Base-by-base conservation (phyloP, 441 rosid species). In the Viola pubescens region DNA sequence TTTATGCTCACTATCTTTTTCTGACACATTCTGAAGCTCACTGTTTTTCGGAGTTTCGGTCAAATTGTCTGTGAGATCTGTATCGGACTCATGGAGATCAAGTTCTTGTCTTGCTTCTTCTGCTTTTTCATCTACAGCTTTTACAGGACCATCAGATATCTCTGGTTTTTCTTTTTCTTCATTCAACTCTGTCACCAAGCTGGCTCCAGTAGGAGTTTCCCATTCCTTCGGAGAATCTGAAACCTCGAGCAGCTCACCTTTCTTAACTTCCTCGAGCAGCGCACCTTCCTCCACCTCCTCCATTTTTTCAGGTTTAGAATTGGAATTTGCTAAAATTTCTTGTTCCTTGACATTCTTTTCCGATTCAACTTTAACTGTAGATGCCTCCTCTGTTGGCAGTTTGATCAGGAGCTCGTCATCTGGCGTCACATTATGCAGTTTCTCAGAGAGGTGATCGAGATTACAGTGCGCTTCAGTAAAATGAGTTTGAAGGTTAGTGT, bases 401-500 rank as follows among this genome's bases (percentile, higher is more conserved):
- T 65, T 34, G 26, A 41, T 39, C 39, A 70, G 63, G 14, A 52
- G 62, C 42, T 72, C 74, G 55, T 64, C 79, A 47, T 74, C 85
- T 12, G 76, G 71, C 61, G 71, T 82, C 26, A 76, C 62, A 41
- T 26, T 60, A 37, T 67, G 56, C 64, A 81, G 49, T 60, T 69
- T 82, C 50, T 76, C 71, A 4, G 80, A 76, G 54, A 84, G 73
- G 65, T 63, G 76, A 68, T 56, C 74, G 9, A 79, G 73, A 73
- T 77, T 81, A 59, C 61, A 65, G 37, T 66, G 77, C 9, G 91
- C 91, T 56, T 77, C 86, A 6, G 76, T 69, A 55, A 84, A 77
- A 61, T 79, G 68, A 37, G 77, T 78, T 52, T 73, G 78, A 40
- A 91, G 79, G 62, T 72, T 70, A 48, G 61, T 75, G 62, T 75